These are phyloP conservation scores for Penicillium sp. DNA, from an alignment of 2,329 filamentous ascomycete genomes.

Conservation along the genomic window DNA sequence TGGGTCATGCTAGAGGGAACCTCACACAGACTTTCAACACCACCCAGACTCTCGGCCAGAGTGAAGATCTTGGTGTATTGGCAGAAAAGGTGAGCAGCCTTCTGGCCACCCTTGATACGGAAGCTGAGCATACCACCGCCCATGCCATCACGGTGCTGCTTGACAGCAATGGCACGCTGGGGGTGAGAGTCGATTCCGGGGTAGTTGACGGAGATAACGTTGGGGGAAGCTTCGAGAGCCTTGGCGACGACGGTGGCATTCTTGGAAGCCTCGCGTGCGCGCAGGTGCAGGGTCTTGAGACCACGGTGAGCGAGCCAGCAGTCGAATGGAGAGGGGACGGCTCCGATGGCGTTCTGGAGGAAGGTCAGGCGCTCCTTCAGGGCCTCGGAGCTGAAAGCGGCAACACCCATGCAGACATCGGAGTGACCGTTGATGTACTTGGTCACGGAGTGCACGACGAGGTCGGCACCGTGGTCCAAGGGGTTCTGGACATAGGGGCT, in stretches of 20 bases:
- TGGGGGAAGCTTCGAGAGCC: conserved; percentile 74
- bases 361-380: conserved; percentile 79
- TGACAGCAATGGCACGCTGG: conserved; percentile 78
- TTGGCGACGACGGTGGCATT: conserved; percentile 79
- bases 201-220: conserved; percentile 92
- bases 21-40: conserved; percentile 89
- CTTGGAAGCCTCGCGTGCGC: conserved; percentile 77
- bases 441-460: conserved; percentile 94
- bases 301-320: conserved; percentile 97
- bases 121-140: conserved; percentile 98
- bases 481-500: conserved; percentile 97
- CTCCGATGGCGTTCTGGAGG: conserved; percentile 96
- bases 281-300: conserved; percentile 92
- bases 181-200: conserved; percentile 86
- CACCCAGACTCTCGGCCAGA: conserved; percentile 87
- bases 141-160: conserved; percentile 92
- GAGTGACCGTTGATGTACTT: conserved; percentile 99
- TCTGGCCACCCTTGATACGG: conserved; percentile 83
- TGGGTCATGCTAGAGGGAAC: conserved; percentile 97
- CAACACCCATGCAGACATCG: conserved; percentile 96
- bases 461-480: conserved; percentile 90
- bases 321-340: conserved; percentile 92
- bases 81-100: conserved; percentile 89
- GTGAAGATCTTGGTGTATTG: conserved; percentile 87
- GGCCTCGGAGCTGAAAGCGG: conserved; percentile 85